Evolutionary conservation across 2,329 filamentous ascomycete genomes (phyloP).

Genomic region (Colletotrichum somersetense): DNA sequence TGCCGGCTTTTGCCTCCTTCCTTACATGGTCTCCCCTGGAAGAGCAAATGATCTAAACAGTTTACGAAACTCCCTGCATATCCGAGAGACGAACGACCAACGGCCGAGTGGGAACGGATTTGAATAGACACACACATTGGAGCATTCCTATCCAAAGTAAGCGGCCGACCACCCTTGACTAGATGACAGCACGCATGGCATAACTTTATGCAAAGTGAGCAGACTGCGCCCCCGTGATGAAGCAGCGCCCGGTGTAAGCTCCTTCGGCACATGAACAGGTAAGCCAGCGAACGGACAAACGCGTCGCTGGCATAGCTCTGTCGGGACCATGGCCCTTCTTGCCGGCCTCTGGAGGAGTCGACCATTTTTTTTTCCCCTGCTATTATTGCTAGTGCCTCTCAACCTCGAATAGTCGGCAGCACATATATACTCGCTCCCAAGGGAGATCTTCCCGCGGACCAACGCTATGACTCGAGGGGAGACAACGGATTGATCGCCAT

Average conservation of each 20-base stretch:
- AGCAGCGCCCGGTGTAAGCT: neutral
- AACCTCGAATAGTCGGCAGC: neutral
- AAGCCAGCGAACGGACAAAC: neutral
- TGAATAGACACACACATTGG: neutral
- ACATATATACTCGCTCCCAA: neutral
- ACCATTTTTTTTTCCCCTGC: neutral
- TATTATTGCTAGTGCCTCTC: neutral
- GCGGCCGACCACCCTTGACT: neutral
- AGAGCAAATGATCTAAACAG: neutral
- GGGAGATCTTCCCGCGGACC: neutral
- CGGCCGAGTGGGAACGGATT: neutral
- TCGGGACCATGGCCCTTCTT: constrained; percentile 7
- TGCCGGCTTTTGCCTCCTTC: neutral
- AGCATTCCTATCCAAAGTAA: neutral
- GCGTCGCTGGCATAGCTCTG: neutral
- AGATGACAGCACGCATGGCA: neutral
- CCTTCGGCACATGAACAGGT: neutral
- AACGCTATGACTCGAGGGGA: neutral
- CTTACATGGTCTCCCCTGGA: constrained; percentile 6
- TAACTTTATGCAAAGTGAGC: neutral
- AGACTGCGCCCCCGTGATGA: neutral
- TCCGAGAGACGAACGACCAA: neutral
- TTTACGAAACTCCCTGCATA: constrained; percentile 13
- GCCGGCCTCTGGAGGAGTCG: neutral
- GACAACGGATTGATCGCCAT: neutral